Conservation (phyloP, 345 rosid genomes). For the Syzygium jambos region DNA sequence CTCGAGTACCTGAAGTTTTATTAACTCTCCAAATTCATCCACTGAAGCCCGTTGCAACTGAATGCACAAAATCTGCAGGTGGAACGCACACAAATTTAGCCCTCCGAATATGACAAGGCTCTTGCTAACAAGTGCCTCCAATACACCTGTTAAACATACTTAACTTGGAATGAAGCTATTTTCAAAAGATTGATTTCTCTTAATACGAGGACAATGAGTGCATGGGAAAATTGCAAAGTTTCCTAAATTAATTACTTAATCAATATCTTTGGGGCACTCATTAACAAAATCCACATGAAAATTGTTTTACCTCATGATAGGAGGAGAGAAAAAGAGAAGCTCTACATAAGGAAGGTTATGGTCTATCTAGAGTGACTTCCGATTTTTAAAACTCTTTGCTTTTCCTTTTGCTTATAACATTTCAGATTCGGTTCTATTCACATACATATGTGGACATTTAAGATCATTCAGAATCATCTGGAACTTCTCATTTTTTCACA, state of each 20-base stretch:
- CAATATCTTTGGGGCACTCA: neutral
- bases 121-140: neutral
- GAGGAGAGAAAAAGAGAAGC: neutral
- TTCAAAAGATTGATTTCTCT: neutral
- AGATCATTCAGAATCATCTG: neutral
- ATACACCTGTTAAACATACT: neutral
- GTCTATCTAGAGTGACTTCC: neutral
- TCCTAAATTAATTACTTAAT: neutral
- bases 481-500: neutral
- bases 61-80: slow-evolving; percentile 74
- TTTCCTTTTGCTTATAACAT: neutral
- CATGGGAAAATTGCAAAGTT: neutral
- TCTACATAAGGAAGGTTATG: neutral
- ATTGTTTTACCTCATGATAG: neutral
- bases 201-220: neutral
- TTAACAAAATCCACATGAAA: neutral
- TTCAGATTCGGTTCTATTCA: neutral
- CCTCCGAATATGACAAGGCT: neutral
- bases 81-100: neutral
- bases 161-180: neutral
- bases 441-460: neutral
- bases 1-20: slow-evolving; percentile 57
- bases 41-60: slow-evolving; percentile 68
- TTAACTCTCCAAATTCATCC: slow-evolving; percentile 49
- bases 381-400: neutral